phyloP scores from a whole-genome alignment of 306 rosid species.

The Prunus campanulata region DNA sequence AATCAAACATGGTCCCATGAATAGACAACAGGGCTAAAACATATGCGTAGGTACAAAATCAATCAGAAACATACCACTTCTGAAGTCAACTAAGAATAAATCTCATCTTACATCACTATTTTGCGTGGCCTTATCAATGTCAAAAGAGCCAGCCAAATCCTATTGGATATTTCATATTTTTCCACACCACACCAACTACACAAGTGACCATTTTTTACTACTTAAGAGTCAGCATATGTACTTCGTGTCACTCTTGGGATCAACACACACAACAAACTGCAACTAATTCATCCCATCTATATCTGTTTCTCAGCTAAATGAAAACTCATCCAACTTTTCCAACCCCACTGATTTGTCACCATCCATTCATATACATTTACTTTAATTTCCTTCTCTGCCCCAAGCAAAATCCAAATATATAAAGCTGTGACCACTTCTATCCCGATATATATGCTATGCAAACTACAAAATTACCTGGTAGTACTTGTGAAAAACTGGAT shows the following conservation, averaged over 20 bases:
- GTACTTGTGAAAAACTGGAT: too few relatives aligned
- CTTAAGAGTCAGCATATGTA: background rate
- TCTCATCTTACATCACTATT: background rate
- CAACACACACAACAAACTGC: background rate
- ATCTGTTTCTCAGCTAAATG: background rate
- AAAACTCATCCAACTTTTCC: background rate
- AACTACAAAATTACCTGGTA: too few relatives aligned
- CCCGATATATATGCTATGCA: too few relatives aligned
- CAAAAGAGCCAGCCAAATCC: background rate
- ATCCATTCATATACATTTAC: background rate
- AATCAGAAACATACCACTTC: background rate
- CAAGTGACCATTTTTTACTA: background rate
- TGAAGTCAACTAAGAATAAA: conserved; percentile 1
- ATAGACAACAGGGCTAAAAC: background rate
- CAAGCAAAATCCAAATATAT: background rate
- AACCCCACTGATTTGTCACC: background rate
- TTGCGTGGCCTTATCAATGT: background rate
- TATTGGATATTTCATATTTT: background rate
- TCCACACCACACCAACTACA: conserved; percentile 2
- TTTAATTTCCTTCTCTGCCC: too few relatives aligned
- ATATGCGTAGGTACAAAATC: background rate
- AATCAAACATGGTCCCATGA: background rate
- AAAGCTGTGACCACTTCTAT: too few relatives aligned
- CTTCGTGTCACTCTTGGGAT: background rate
- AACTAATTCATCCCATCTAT: background rate